Evolutionary conservation across 2,329 filamentous ascomycete species (phyloP).

Genomic region (Torrubiella hemipterigena): DNA sequence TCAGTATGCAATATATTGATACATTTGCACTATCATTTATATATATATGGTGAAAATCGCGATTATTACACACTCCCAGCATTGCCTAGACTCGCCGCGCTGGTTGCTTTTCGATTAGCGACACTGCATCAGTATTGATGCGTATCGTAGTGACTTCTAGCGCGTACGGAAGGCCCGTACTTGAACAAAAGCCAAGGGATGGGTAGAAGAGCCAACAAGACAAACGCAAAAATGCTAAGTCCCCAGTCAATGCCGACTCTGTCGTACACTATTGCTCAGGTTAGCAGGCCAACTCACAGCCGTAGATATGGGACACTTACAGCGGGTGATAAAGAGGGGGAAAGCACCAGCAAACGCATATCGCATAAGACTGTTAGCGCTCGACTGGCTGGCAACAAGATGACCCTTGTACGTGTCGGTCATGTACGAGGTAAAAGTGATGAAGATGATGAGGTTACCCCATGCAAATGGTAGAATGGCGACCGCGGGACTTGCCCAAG

Average conservation of each 20-base stretch:
- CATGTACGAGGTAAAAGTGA: constrained; percentile 29
- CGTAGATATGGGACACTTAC: constrained; percentile 9
- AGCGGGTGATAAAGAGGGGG: constrained; percentile 39
- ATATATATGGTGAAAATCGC: no score
- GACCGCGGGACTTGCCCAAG: constrained; percentile 10
- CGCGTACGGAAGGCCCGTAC: constrained; percentile 23
- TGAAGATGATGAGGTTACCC: constrained; percentile 38
- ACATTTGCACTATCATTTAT: no score
- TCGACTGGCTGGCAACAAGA: constrained; percentile 38
- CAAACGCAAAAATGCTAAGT: constrained; percentile 22
- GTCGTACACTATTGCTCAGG: constrained; percentile 15
- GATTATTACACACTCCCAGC: neutral
- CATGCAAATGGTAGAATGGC: constrained; percentile 31
- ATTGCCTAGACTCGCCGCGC: no score
- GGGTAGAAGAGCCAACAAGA: constrained; percentile 26
- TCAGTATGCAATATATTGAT: no score
- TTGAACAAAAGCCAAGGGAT: constrained; percentile 32
- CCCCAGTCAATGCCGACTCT: constrained; percentile 24
- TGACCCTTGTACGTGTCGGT: constrained; percentile 36
- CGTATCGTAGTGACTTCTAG: constrained; percentile 16
- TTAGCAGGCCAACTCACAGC: neutral
- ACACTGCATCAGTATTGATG: neutral
- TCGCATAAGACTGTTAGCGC: constrained; percentile 39
- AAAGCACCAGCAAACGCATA: constrained; percentile 36
- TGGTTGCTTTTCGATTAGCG: neutral